These are phyloP conservation scores for Gastrodia elata DNA, from an alignment of 106 monocot genomes.

Conservation along the genomic window DNA sequence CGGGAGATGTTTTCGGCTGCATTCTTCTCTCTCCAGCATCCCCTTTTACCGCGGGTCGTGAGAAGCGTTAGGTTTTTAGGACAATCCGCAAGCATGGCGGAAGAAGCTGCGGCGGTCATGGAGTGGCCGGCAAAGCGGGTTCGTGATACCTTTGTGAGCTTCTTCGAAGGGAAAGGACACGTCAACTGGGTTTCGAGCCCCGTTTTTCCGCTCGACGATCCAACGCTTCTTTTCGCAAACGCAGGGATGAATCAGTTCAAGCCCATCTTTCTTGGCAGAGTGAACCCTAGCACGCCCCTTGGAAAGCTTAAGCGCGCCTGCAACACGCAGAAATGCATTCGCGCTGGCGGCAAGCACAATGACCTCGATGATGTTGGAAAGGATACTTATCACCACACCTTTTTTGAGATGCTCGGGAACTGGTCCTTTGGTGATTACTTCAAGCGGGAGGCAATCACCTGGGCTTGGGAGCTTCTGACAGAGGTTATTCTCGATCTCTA, in stretches of 20 bases:
- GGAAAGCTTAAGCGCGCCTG: constrained; percentile 62
- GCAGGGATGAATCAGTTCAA: constrained; percentile 99
- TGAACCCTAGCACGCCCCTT: constrained; percentile 58
- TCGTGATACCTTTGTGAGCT: constrained; percentile 53
- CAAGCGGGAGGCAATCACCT: constrained; percentile 74
- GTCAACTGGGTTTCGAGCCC: constrained; percentile 75
- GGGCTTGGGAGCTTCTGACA: constrained; percentile 93
- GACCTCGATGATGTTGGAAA: constrained; percentile 96
- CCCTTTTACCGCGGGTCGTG: background rate
- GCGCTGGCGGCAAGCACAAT: constrained; percentile 99
- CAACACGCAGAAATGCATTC: constrained; percentile 97
- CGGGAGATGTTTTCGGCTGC: background rate
- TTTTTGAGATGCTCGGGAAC: constrained; percentile 99
- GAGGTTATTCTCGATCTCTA: constrained; percentile 29
- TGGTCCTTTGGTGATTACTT: constrained; percentile 99
- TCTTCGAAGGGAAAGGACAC: constrained; percentile 71
- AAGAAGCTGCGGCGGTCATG: constrained; percentile 6
- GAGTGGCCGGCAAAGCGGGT: constrained; percentile 71
- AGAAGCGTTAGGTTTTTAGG: background rate
- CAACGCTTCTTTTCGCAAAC: constrained; percentile 94
- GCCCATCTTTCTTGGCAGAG: constrained; percentile 83
- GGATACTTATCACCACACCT: constrained; percentile 96
- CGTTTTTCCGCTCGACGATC: constrained; percentile 89
- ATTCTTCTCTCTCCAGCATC: background rate
- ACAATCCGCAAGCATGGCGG: background rate